A percentile compares a stretch with the other conserved stretches of the same genome.
Conservation (phyloP, 768 basidiomycete genomes). For the Serendipita indica region DNA sequence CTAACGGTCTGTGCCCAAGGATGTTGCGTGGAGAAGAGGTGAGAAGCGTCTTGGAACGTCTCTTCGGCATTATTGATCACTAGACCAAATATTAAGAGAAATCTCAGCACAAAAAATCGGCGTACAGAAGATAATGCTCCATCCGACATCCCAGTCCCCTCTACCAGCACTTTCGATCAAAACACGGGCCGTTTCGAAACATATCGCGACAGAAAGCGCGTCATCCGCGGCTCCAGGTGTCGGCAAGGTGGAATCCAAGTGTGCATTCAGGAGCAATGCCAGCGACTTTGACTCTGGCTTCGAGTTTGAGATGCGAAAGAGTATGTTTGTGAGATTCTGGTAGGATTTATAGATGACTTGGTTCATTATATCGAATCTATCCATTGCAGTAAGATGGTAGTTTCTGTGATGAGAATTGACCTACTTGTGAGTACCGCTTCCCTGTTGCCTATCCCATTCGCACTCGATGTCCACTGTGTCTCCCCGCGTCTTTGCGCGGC, state of each 20-base stretch:
- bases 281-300: constrained; percentile 58
- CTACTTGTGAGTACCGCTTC: constrained; percentile 76
- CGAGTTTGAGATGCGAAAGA: constrained; percentile 73
- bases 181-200: constrained; percentile 80
- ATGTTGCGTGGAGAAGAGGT: constrained; percentile 87
- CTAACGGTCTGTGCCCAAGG: constrained; percentile 55
- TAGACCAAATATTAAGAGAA: constrained; percentile 19
- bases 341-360: constrained; percentile 75
- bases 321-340: constrained; percentile 72
- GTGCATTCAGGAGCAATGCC: constrained; percentile 75
- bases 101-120: not conserved
- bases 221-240: constrained; percentile 74
- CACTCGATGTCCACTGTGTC: constrained; percentile 53
- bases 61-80: constrained; percentile 96
- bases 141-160: constrained; percentile 25
- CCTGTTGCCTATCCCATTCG: constrained; percentile 82
- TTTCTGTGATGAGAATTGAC: constrained; percentile 18
- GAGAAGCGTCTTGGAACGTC: constrained; percentile 85
- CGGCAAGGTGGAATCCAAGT: constrained; percentile 81
- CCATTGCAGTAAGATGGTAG: not conserved
- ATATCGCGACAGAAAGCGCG: constrained; percentile 72
- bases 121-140: not conserved
- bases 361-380: constrained; percentile 85
- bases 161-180: constrained; percentile 48
- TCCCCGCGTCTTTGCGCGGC: constrained; percentile 18